These are phyloP conservation scores for Lenwebbia sp. DNA, from an alignment of 345 rosid species.

Conservation along the genomic window DNA sequence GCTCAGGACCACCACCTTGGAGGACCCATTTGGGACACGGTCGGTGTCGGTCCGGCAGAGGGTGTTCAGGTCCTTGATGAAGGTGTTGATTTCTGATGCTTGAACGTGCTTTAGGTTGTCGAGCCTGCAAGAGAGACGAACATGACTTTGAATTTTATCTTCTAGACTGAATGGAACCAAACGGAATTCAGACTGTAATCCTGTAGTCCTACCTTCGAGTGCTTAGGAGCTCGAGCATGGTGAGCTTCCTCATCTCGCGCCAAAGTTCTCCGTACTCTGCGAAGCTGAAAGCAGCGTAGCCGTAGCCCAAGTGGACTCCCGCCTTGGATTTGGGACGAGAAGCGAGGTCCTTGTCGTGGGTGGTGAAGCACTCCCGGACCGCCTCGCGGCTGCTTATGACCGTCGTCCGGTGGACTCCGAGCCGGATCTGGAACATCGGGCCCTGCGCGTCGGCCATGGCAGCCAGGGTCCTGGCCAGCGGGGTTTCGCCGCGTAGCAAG, in stretches of 20 bases:
- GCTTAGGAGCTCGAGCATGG: constrained; percentile 43
- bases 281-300: constrained; percentile 29
- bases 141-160: too few relatives aligned
- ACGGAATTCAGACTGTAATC: background rate
- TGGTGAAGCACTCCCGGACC: constrained; percentile 38
- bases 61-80: constrained; percentile 26
- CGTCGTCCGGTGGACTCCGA: constrained; percentile 24
- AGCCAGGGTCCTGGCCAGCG: constrained; percentile 30
- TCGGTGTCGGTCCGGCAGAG: background rate
- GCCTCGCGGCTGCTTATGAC: constrained; percentile 36
- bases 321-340: constrained; percentile 35
- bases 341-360: constrained; percentile 38
- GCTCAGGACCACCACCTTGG: constrained; percentile 6
- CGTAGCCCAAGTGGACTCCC: constrained; percentile 45
- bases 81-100: constrained; percentile 18
- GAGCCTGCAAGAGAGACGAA: background rate
- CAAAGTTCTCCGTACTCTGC: constrained; percentile 60
- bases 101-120: constrained; percentile 19
- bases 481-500: constrained; percentile 24
- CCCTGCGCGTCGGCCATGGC: constrained; percentile 35
- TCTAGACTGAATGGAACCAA: background rate
- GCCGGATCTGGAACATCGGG: constrained; percentile 40
- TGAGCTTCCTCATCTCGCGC: constrained; percentile 47
- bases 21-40: background rate
- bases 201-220: constrained; percentile 28